Conservation (phyloP, 805 yeast species). For the Metschnikowia gruessii region DNA sequence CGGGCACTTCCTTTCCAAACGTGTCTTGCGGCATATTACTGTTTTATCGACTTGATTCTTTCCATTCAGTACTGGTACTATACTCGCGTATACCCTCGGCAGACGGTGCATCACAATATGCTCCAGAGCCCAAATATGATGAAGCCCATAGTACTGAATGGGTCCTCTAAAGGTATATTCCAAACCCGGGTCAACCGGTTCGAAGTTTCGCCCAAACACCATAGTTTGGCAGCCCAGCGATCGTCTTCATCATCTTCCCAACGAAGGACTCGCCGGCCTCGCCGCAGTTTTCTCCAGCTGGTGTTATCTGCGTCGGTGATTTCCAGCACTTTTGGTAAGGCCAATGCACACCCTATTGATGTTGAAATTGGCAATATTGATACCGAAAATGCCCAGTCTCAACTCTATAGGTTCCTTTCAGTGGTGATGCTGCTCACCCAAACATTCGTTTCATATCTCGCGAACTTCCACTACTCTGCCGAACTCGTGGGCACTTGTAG, state of each 20-base stretch:
- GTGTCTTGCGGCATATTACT: slow-evolving; percentile 66
- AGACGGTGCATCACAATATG: slow-evolving; percentile 40
- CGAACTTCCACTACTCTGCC: slow-evolving; percentile 5
- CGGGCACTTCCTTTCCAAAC: slow-evolving; percentile 80
- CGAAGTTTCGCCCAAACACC: slow-evolving; percentile 15
- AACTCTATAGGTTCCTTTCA: neutral
- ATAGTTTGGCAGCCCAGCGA: slow-evolving; percentile 5
- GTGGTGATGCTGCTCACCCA: neutral
- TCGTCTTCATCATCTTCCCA: slow-evolving; percentile 9
- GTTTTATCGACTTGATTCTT: slow-evolving; percentile 30
- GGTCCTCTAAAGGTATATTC: slow-evolving; percentile 9
- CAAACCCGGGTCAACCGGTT: slow-evolving; percentile 24
- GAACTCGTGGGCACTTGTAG: slow-evolving; percentile 25
- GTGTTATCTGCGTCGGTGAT: slow-evolving; percentile 17
- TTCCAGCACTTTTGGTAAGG: slow-evolving; percentile 16
- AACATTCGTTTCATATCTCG: neutral
- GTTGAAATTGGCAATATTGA: no score
- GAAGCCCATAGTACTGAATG: slow-evolving; percentile 20
- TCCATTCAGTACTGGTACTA: slow-evolving; percentile 22
- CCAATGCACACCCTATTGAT: slow-evolving; percentile 10
- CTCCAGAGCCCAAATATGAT: slow-evolving; percentile 38
- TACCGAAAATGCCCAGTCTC: neutral
- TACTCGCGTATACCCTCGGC: slow-evolving; percentile 22
- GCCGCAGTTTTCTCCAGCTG: slow-evolving; percentile 12
- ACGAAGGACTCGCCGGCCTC: slow-evolving; percentile 3